These are phyloP conservation scores for Iodosphaeria phyllophila DNA, from an alignment of 2,329 filamentous ascomycete genomes.

Conservation along the genomic window DNA sequence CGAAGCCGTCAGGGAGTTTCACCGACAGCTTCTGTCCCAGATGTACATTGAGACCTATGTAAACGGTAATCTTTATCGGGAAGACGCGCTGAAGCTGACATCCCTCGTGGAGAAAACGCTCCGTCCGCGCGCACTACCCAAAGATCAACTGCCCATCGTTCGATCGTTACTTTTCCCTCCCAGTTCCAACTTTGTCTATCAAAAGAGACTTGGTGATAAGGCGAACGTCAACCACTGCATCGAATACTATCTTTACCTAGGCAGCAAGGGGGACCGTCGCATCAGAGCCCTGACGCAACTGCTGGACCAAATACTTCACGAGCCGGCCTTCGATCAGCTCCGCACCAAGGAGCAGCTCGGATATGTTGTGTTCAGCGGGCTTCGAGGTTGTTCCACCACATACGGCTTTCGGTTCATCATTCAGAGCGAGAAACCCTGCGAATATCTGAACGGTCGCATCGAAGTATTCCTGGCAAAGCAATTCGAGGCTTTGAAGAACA, in stretches of 20 bases:
- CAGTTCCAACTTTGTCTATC: slow-evolving; percentile 70
- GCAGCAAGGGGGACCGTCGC: slow-evolving; percentile 46
- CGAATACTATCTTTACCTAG: slow-evolving; percentile 58
- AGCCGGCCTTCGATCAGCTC: slow-evolving; percentile 86
- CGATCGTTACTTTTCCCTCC: slow-evolving; percentile 61
- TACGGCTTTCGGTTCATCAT: slow-evolving; percentile 80
- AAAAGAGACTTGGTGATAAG: slow-evolving; percentile 63
- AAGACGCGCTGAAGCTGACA: slow-evolving; percentile 71
- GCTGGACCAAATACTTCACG: slow-evolving; percentile 76
- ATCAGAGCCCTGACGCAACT: slow-evolving; percentile 63
- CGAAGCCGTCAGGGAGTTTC: slow-evolving; percentile 59
- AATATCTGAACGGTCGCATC: slow-evolving; percentile 74
- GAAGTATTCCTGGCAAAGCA: slow-evolving; percentile 56
- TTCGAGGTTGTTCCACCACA: slow-evolving; percentile 52
- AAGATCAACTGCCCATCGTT: slow-evolving; percentile 60
- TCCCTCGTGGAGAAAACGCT: slow-evolving; percentile 65
- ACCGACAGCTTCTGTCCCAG: slow-evolving; percentile 63
- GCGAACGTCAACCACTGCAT: slow-evolving; percentile 81
- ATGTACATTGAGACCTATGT: slow-evolving; percentile 75
- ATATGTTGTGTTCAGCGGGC: slow-evolving; percentile 83
- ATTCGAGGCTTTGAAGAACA: slow-evolving; percentile 1
- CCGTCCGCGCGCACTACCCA: slow-evolving; percentile 54
- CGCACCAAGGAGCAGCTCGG: slow-evolving; percentile 95
- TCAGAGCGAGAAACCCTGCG: slow-evolving; percentile 72
- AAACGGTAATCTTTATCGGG: slow-evolving; percentile 87